Percentiles rank a stretch among this genome's conserved stretches.
Evolutionary conservation across 139 green algal genomes (phyloP).

Genomic region (Picochlorum costavermella): DNA sequence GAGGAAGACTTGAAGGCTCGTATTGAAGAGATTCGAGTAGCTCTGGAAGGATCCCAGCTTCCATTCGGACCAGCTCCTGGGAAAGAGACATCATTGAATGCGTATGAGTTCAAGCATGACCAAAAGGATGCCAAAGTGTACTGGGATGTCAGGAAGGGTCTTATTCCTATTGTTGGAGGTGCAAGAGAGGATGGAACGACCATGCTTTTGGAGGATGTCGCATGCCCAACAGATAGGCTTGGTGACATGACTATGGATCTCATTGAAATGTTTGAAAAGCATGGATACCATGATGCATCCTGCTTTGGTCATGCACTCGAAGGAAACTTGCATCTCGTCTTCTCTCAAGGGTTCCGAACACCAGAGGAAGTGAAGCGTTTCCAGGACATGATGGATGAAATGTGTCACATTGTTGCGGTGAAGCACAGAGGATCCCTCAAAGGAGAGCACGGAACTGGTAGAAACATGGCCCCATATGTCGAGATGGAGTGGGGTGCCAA

Average conservation of each 20-base stretch:
- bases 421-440: constrained; percentile 92
- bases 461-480: constrained; percentile 93
- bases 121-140: constrained; percentile 72
- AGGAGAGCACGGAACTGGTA: constrained; percentile 86
- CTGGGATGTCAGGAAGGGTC: constrained; percentile 93
- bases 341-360: constrained; percentile 83
- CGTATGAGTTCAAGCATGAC: constrained; percentile 81
- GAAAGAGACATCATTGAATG: constrained; percentile 40
- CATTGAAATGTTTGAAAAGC: constrained; percentile 83
- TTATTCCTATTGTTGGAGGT: constrained; percentile 93
- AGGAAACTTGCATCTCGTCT: constrained; percentile 96
- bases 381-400: constrained; percentile 92
- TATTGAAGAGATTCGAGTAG: constrained; percentile 44
- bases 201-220: constrained; percentile 97
- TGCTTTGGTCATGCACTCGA: constrained; percentile 96
- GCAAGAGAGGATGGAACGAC: constrained; percentile 80
- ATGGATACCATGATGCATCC: constrained; percentile 85
- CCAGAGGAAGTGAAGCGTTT: constrained; percentile 91
- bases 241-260: constrained; percentile 93
- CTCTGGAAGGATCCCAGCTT: constrained; percentile 43
- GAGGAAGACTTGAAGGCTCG: constrained; percentile 47
- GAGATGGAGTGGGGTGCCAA: constrained; percentile 96
- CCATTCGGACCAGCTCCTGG: constrained; percentile 48
- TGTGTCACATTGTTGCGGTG: constrained; percentile 92
- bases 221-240: constrained; percentile 86